Conservation (phyloP, 1,284 basidiomycete species). For the Ceratobasidium sp. region DNA sequence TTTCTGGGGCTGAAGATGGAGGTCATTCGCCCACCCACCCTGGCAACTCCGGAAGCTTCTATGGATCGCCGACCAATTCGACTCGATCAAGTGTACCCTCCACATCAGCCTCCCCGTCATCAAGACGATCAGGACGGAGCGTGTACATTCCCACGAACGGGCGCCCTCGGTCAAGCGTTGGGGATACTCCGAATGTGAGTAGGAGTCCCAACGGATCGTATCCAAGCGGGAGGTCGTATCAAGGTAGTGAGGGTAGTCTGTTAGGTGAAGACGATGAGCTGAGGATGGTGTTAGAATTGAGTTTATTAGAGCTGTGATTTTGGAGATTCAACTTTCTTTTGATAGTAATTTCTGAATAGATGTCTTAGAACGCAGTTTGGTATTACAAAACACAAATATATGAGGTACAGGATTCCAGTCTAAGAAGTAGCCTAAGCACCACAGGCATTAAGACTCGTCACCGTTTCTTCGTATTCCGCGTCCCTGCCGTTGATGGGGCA, state of each 20-base stretch:
- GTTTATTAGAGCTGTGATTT: slow-evolving; percentile 60
- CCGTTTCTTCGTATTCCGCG: slow-evolving; percentile 32
- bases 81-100: slow-evolving; percentile 23
- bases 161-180: slow-evolving; percentile 27
- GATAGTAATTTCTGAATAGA: neutral
- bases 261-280: slow-evolving; percentile 63
- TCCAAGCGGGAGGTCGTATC: slow-evolving; percentile 2
- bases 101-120: slow-evolving; percentile 43
- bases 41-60: neutral
- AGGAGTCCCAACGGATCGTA: slow-evolving; percentile 39
- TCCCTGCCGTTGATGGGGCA: slow-evolving; percentile 32
- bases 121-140: slow-evolving; percentile 33
- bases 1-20: slow-evolving; percentile 4
- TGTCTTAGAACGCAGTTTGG: neutral
- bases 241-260: slow-evolving; percentile 51
- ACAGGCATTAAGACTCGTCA: neutral
- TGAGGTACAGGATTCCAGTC: slow-evolving; percentile 4
- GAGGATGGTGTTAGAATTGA: slow-evolving; percentile 65
- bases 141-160: slow-evolving; percentile 33
- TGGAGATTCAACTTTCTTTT: neutral
- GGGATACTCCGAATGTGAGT: slow-evolving; percentile 10
- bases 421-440: neutral
- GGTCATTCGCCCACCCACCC: slow-evolving; percentile 1
- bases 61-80: slow-evolving; percentile 21
- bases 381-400: slow-evolving; percentile 2